Evolutionary conservation across 108 stramenopile genomes (phyloP), one percentile per base, ranked within the genome.

Genomic region (Asterionellopsis glacialis): DNA sequence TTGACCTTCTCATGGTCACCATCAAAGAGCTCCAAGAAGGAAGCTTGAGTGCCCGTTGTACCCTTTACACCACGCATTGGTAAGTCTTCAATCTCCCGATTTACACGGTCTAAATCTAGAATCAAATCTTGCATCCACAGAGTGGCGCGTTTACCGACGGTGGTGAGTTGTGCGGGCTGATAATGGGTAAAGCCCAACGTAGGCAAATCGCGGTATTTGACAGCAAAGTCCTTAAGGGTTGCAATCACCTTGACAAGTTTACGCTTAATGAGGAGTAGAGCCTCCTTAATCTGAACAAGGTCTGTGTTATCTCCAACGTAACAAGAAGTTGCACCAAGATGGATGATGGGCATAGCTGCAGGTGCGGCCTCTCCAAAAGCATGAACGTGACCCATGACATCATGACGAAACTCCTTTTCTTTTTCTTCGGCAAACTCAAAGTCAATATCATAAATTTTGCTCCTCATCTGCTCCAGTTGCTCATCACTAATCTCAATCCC

Each of bases 361-460:
- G 96, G 95, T 53, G 93, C 95, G 15, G 76, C 90, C 28, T 90
- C 80, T 25, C 97, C 97, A 82, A 89, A 98, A 41, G 97, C 94
- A 76, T 99, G 96, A 26, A 99, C 95, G 67, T 98, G 97, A 19
- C 95, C 96, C 98, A 99, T 99, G 66, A 99, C 97, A 69, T 99
- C 98, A 78, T 99, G 98, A 67, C 97, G 93, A 72, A 96, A 95
- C 70, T 97, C 94, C 12, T 61, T 57, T 64, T 99, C 98, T 78
- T 95, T 97, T 62, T 93, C 71, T 11, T 70, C 93, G 13, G 98
- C 97, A 68, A 80, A 73, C 14, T 80, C 92, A 67, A 95, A 98
- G 77, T 99, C 96, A 60, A 99, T 77, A 63, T 97, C 83, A 76
- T 80, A 88, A 38, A 97, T 51, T 41, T 96, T 73, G 33, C 45